Conservation (phyloP, 1,139 yeast genomes). For the Candida mesenterica region DNA sequence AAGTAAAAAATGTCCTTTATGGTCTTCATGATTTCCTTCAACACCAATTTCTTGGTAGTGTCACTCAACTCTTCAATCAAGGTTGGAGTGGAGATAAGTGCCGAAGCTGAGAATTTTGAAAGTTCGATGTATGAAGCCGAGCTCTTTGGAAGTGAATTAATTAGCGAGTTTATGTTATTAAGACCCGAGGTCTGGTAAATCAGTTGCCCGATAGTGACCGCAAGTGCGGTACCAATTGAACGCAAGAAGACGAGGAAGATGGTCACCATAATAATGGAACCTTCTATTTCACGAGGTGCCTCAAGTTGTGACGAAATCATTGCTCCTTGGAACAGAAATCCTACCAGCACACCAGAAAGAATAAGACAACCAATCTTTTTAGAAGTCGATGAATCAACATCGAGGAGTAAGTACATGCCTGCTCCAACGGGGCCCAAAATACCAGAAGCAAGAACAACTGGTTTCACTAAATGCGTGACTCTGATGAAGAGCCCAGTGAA, state of each 20-base stretch:
- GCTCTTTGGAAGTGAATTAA: slow-evolving; percentile 13
- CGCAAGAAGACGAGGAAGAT: slow-evolving; percentile 32
- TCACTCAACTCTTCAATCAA: slow-evolving; percentile 18
- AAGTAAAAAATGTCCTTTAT: slow-evolving; percentile 41
- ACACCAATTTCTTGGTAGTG: slow-evolving; percentile 19
- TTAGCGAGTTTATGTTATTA: slow-evolving; percentile 9
- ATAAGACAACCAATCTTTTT: slow-evolving; percentile 37
- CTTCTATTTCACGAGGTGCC: slow-evolving; percentile 35
- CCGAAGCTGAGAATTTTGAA: slow-evolving; percentile 16
- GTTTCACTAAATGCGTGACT: slow-evolving; percentile 32
- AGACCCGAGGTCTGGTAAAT: slow-evolving; percentile 30
- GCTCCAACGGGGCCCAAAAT: slow-evolving; percentile 31
- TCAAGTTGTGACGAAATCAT: slow-evolving; percentile 30
- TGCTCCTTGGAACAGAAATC: slow-evolving; percentile 30
- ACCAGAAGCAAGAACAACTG: slow-evolving; percentile 26
- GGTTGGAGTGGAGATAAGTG: slow-evolving; percentile 6
- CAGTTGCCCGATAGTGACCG: slow-evolving; percentile 17
- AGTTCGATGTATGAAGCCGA: slow-evolving; percentile 19
- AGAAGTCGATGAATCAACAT: slow-evolving; percentile 27
- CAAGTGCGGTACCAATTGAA: slow-evolving; percentile 32
- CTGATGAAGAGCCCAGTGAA: slow-evolving; percentile 29
- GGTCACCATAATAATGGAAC: slow-evolving; percentile 39
- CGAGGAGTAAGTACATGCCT: slow-evolving; percentile 32
- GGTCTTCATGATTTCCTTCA: slow-evolving; percentile 34
- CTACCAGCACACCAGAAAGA: slow-evolving; percentile 30